Conservation (phyloP, 2,329 filamentous ascomycete genomes). For the Xylaria sp. region DNA sequence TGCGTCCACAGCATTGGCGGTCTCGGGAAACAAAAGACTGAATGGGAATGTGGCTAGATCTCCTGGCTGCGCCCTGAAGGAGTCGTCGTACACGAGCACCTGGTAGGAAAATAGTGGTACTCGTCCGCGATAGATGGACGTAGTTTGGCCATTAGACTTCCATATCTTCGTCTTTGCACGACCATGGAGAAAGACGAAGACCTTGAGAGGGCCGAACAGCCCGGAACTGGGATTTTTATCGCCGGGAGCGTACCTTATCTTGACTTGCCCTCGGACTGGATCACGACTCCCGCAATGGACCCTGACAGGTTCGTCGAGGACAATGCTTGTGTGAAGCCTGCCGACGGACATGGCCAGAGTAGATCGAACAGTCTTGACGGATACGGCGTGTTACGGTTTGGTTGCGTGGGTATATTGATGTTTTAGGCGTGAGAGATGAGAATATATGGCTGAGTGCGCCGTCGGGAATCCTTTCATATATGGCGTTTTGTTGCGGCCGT, state of each 20-base stretch:
- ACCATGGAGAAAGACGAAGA: slow-evolving; percentile 33
- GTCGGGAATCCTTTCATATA: not conserved
- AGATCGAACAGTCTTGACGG: not conserved
- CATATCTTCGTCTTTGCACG: slow-evolving; percentile 35
- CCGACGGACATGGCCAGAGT: slow-evolving; percentile 28
- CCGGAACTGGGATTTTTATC: slow-evolving; percentile 14
- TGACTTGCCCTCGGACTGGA: slow-evolving; percentile 29
- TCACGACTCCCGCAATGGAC: slow-evolving; percentile 29
- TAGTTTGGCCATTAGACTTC: slow-evolving; percentile 22
- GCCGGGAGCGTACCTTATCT: slow-evolving; percentile 19
- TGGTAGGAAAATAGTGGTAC: slow-evolving; percentile 18
- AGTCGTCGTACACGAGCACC: slow-evolving; percentile 27
- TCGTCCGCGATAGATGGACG: slow-evolving; percentile 30
- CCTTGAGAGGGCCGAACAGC: slow-evolving; percentile 31
- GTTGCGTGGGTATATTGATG: not conserved
- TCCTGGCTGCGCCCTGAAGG: slow-evolving; percentile 26
- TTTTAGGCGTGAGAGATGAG: not conserved
- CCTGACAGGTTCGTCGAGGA: slow-evolving; percentile 29
- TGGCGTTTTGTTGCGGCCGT: not conserved
- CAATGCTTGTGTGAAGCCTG: slow-evolving; percentile 19
- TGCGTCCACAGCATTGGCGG: not conserved
- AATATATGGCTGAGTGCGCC: not conserved
- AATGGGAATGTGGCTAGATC: slow-evolving; percentile 17
- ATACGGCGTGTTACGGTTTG: not conserved
- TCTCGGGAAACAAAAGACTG: slow-evolving; percentile 29